phyloP scores from a whole-genome alignment of 306 rosid genomes.

The Trifolium fragiferum region DNA sequence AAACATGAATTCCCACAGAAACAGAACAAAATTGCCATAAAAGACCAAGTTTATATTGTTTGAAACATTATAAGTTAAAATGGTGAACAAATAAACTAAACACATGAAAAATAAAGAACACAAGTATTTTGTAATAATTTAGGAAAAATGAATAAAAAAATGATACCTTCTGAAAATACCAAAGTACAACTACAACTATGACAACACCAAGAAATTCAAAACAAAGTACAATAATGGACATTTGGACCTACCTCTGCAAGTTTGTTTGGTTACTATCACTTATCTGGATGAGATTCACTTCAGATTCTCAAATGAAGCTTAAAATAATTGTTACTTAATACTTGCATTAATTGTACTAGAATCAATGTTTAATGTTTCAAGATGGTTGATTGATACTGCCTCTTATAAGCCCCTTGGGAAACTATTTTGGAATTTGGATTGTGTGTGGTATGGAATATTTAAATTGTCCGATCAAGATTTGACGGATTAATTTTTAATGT shows the following conservation, averaged over 20 bases:
- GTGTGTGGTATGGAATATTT: not conserved
- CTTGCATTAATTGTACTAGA: conserved; percentile 10
- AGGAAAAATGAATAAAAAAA: not conserved
- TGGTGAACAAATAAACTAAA: not conserved
- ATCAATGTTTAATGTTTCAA: not conserved
- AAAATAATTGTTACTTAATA: not conserved
- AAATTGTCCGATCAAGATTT: not conserved
- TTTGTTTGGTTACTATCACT: not conserved
- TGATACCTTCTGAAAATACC: not conserved
- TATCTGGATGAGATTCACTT: not conserved
- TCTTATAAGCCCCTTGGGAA: not conserved
- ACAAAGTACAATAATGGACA: conserved; percentile 5
- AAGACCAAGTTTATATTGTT: not conserved
- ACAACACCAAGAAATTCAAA: conserved; percentile 1
- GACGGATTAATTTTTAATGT: not conserved
- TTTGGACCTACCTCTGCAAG: conserved; percentile 35
- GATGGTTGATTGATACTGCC: conserved; percentile 21
- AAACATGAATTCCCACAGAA: not conserved
- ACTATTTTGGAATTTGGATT: not conserved
- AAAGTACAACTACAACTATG: not conserved
- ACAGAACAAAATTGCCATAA: not conserved
- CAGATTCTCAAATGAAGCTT: not conserved
- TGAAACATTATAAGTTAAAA: conserved; percentile 12
- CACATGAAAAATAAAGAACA: not conserved
- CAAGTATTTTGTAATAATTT: not conserved